Percentiles rank a stretch among this genome's conserved stretches.
phyloP scores from a whole-genome alignment of 2,329 filamentous ascomycete genomes.

The Plectosphaerella sp. region DNA sequence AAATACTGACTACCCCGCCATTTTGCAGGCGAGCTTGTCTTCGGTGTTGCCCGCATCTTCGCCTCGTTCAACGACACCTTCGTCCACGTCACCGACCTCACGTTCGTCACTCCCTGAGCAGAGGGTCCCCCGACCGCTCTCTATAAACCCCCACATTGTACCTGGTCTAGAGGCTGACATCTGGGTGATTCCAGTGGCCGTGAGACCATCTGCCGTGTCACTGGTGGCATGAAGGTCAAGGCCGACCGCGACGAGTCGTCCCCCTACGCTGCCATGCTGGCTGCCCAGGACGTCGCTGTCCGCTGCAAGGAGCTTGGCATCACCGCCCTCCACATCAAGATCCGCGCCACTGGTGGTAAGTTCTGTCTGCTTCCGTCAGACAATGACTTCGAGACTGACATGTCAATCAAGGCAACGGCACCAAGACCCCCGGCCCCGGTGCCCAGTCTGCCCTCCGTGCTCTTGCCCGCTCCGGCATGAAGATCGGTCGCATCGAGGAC shows the following conservation, averaged over 20 bases:
- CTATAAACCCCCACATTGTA: neutral
- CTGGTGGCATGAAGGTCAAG: constrained; percentile 99
- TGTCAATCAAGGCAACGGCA: constrained; percentile 79
- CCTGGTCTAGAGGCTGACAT: constrained; percentile 51
- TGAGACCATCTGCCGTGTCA: constrained; percentile 99
- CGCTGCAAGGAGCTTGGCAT: constrained; percentile 71
- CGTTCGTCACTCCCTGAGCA: constrained; percentile 48
- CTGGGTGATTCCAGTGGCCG: constrained; percentile 82
- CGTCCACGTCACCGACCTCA: constrained; percentile 99
- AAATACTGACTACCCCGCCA: constrained; percentile 11
- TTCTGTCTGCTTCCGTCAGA: constrained; percentile 12
- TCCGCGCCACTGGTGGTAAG: constrained; percentile 95
- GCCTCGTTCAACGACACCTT: constrained; percentile 92
- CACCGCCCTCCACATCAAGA: constrained; percentile 99
- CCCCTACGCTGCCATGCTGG: constrained; percentile 99
- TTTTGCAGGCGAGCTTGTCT: constrained; percentile 82
- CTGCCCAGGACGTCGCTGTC: constrained; percentile 93
- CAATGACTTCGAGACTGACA: neutral
- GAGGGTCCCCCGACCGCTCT: neutral
- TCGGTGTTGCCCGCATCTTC: constrained; percentile 97
- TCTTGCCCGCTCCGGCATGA: constrained; percentile 98
- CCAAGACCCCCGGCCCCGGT: constrained; percentile 99
- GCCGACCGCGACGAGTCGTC: constrained; percentile 99
- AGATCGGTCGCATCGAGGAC: constrained; percentile 99
- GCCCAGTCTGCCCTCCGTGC: constrained; percentile 98